These are phyloP conservation scores for Sphenostylis stenocarpa DNA, from an alignment of 306 rosid species.

Conservation along the genomic window DNA sequence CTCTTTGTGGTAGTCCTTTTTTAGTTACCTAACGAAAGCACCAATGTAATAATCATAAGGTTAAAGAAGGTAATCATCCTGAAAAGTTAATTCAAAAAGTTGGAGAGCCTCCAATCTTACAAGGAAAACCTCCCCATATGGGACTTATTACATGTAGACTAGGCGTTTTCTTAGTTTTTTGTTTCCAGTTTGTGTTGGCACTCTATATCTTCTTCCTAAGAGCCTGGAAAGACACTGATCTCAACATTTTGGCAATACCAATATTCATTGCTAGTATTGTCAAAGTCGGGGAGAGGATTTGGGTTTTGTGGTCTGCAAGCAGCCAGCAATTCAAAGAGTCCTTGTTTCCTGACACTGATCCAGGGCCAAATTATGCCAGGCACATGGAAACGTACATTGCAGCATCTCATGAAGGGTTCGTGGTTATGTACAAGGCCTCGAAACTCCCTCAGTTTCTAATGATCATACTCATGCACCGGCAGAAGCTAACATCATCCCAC, in stretches of 20 bases:
- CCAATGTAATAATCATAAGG: too few species aligned
- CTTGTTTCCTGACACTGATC: conserved; percentile 37
- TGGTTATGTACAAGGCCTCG: conserved; percentile 24
- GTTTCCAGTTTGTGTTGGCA: conserved; percentile 29
- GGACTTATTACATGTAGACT: too few species aligned
- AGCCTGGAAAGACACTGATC: neutral
- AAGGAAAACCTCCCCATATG: too few species aligned
- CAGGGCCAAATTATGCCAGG: conserved; percentile 40
- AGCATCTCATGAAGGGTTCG: conserved; percentile 27
- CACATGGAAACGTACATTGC: conserved; percentile 29
- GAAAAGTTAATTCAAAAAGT: too few species aligned
- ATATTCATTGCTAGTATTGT: conserved; percentile 28
- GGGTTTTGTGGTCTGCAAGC: conserved; percentile 44
- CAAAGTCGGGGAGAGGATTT: conserved; percentile 42
- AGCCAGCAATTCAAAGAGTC: conserved; percentile 41
- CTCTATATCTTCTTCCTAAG: conserved; percentile 8
- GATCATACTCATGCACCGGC: neutral
- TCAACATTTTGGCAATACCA: conserved; percentile 29
- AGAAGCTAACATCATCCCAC: neutral
- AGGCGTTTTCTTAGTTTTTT: conserved; percentile 19
- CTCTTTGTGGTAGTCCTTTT: too few species aligned
- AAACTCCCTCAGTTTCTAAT: neutral
- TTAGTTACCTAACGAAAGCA: too few species aligned
- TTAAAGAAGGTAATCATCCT: too few species aligned
- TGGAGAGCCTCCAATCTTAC: too few species aligned